A percentile compares a stretch with the other conserved stretches of the same genome.
Evolutionary conservation across 2,329 filamentous ascomycete species (phyloP).

Genomic region (Pseudopithomyces chartarum): DNA sequence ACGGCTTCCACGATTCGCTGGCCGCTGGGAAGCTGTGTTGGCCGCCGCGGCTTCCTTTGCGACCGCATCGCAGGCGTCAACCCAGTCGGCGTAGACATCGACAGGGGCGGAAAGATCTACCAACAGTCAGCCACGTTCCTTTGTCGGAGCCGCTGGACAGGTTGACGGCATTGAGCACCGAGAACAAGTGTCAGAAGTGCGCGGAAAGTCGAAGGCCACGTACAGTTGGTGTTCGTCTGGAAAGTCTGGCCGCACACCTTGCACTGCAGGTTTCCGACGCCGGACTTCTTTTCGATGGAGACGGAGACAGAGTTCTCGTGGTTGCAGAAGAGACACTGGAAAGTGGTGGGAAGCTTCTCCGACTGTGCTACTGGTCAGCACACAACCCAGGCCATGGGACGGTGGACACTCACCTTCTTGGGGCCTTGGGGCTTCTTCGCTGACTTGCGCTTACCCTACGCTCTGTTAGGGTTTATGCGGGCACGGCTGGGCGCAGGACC

Average conservation of each 20-base stretch:
- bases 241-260: slow-evolving; percentile 94
- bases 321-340: slow-evolving; percentile 98
- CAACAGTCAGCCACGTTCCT: slow-evolving; percentile 16
- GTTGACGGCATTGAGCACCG: not conserved
- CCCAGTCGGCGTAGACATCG: slow-evolving; percentile 98
- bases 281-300: slow-evolving; percentile 91
- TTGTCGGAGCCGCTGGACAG: not conserved
- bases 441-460: slow-evolving; percentile 85
- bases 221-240: slow-evolving; percentile 92
- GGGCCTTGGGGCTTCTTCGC: slow-evolving; percentile 80
- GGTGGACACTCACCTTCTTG: slow-evolving; percentile 68
- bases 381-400: slow-evolving; percentile 3
- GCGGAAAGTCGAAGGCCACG: slow-evolving; percentile 34
- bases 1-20: slow-evolving; percentile 31
- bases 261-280: slow-evolving; percentile 83
- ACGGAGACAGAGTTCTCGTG: slow-evolving; percentile 91
- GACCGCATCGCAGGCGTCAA: slow-evolving; percentile 85
- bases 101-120: slow-evolving; percentile 86
- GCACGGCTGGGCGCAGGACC: slow-evolving; percentile 11
- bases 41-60: slow-evolving; percentile 62
- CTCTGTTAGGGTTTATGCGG: slow-evolving; percentile 28
- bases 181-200: slow-evolving; percentile 3
- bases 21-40: slow-evolving; percentile 33
- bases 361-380: slow-evolving; percentile 40
- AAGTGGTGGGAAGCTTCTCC: slow-evolving; percentile 78